Percentiles rank a stretch among this genome's conserved stretches.
phyloP scores from a whole-genome alignment of 805 yeast genomes.

The Sungouiella thailandica region DNA sequence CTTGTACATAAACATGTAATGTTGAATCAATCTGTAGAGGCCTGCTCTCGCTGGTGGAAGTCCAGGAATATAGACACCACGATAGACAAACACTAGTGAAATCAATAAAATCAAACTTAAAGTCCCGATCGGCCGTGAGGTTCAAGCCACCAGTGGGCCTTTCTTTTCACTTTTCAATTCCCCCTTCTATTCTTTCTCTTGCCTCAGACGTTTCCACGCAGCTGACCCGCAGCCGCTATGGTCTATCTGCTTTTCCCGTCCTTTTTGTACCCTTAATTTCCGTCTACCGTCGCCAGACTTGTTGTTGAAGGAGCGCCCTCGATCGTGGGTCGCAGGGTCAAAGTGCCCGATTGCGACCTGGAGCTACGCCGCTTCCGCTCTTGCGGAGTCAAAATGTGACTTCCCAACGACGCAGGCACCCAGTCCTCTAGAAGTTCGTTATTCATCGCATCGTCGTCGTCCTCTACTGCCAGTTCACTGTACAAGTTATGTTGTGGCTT shows the following conservation, averaged over 20 bases:
- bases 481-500: background rate
- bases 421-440: constrained; percentile 61
- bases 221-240: background rate
- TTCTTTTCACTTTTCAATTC: no score
- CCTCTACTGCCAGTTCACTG: constrained; percentile 23
- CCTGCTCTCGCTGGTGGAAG: no score
- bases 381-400: constrained; percentile 69
- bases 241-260: background rate
- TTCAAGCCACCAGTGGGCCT: no score
- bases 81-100: no score
- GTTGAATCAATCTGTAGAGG: no score
- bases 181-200: no score
- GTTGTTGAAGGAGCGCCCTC: no score
- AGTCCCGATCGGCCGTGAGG: no score
- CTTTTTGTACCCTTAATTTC: background rate
- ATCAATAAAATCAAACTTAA: no score
- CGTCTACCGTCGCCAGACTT: background rate
- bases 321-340: constrained; percentile 35
- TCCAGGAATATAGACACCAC: no score
- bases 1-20: no score
- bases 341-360: constrained; percentile 45
- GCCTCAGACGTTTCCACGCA: no score
- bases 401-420: constrained; percentile 78
- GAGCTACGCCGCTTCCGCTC: constrained; percentile 69
- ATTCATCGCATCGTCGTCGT: constrained; percentile 30